phyloP scores from a whole-genome alignment of 2,329 filamentous ascomycete species.

The Microsporum ferrugineum region DNA sequence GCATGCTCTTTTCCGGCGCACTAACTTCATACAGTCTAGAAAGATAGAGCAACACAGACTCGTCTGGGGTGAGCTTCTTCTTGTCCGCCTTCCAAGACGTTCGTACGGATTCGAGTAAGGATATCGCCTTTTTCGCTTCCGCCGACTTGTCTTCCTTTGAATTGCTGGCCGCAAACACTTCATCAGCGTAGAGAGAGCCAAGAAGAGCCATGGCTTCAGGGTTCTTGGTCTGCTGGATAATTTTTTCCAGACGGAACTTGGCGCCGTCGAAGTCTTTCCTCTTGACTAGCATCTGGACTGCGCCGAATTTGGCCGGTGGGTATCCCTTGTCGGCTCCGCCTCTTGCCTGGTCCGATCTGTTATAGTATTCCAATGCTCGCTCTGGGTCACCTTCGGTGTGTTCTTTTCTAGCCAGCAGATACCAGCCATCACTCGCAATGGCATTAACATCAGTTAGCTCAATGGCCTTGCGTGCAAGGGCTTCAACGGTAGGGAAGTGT shows the following conservation, averaged over 20 bases:
- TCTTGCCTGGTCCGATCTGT: conserved; percentile 78
- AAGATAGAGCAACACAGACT: conserved; percentile 80
- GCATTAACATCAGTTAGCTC: conserved; percentile 93
- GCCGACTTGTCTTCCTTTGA: conserved; percentile 84
- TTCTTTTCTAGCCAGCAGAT: conserved; percentile 79
- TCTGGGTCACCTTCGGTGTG: conserved; percentile 68
- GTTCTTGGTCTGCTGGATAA: conserved; percentile 70
- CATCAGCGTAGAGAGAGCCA: conserved; percentile 85
- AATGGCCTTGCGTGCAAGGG: conserved; percentile 81
- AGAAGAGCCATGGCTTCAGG: conserved; percentile 86
- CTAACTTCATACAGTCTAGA: conserved; percentile 81
- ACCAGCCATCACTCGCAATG: conserved; percentile 96
- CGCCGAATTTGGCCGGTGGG: conserved; percentile 86
- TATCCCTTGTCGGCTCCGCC: conserved; percentile 86
- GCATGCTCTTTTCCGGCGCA: conserved; percentile 77
- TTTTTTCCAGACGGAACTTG: conserved; percentile 87
- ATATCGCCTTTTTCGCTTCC: conserved; percentile 76
- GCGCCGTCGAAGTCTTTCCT: conserved; percentile 80
- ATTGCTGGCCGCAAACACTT: conserved; percentile 66
- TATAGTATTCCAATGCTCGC: conserved; percentile 75
- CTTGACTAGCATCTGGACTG: conserved; percentile 75
- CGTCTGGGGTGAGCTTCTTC: conserved; percentile 67
- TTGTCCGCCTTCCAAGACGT: conserved; percentile 87
- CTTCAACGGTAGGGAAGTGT: conserved; percentile 68
- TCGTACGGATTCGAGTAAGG: conserved; percentile 71